These are phyloP conservation scores for Pseudofabraea citricarpa DNA, from an alignment of 2,329 filamentous ascomycete species.

Conservation along the genomic window DNA sequence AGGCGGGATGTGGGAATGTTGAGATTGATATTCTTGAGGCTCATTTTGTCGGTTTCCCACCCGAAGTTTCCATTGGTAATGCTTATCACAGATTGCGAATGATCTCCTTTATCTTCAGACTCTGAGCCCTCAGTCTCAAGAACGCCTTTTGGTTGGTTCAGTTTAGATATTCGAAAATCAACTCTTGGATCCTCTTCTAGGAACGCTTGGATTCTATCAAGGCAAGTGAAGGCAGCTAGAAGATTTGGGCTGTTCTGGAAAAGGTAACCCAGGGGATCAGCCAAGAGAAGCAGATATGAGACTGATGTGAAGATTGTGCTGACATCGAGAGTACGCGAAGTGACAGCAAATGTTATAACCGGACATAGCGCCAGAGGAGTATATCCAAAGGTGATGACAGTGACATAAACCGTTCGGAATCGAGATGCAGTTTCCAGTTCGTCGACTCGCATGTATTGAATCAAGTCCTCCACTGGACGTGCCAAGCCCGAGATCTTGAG, in stretches of 20 bases:
- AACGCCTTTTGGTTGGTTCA: background rate
- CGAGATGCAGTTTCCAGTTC: conserved; percentile 40
- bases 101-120: background rate
- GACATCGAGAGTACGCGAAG: conserved; percentile 11
- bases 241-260: conserved; percentile 14
- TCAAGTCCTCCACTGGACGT: conserved; percentile 16
- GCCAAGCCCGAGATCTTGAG: conserved; percentile 10
- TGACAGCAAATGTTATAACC: conserved; percentile 1
- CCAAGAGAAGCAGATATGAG: conserved; percentile 15
- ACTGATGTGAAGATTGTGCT: conserved; percentile 15
- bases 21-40: background rate
- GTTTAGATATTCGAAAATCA: background rate
- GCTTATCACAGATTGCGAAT: background rate
- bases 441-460: conserved; percentile 15
- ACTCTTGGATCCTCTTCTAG: conserved; percentile 6
- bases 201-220: conserved; percentile 15
- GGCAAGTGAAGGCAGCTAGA: conserved; percentile 8
- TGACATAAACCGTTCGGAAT: conserved; percentile 6
- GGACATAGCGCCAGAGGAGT: background rate
- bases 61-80: background rate
- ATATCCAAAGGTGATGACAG: background rate
- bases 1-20: background rate
- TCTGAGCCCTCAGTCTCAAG: background rate
- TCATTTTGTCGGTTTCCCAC: background rate
- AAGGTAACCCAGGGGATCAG: conserved; percentile 8